Evolutionary conservation across 352 stramenopile species (phyloP).

Genomic region (Globisporangium yorkense): DNA sequence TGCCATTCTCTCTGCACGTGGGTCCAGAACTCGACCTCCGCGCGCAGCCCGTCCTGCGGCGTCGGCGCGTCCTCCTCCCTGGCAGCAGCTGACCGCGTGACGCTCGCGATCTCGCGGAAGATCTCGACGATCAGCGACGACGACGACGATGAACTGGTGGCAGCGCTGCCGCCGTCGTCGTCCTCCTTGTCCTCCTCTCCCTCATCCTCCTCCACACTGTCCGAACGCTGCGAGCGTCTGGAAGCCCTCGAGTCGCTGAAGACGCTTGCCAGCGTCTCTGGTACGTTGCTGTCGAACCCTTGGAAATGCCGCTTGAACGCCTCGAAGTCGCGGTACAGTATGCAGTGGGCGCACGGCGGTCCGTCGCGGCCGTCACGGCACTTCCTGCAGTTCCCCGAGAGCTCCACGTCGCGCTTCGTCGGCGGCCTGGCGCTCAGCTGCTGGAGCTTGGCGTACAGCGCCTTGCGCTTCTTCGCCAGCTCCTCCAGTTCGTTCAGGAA

Average conservation of each 20-base stretch:
- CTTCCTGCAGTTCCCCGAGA: conserved; percentile 61
- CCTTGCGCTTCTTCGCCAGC: conserved; percentile 26
- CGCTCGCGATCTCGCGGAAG: conserved; percentile 46
- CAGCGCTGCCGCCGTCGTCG: not conserved
- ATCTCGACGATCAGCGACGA: conserved; percentile 48
- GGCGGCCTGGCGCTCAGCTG: conserved; percentile 30
- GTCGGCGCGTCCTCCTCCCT: not conserved
- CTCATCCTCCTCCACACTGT: too few relatives aligned
- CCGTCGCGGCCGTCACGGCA: conserved; percentile 54
- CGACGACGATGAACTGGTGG: conserved; percentile 13
- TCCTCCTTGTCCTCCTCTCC: conserved; percentile 10
- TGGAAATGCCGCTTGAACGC: conserved; percentile 50
- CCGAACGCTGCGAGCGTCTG: too few relatives aligned
- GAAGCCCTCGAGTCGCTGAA: not conserved
- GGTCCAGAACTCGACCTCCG: conserved; percentile 42
- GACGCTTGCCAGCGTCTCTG: conserved; percentile 4
- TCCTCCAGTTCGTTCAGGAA: conserved; percentile 46
- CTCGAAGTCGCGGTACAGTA: conserved; percentile 59
- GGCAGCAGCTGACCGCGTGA: conserved; percentile 12
- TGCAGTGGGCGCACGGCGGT: conserved; percentile 57
- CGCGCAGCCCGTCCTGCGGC: conserved; percentile 22
- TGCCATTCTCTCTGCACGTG: conserved; percentile 48
- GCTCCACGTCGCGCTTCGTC: conserved; percentile 37
- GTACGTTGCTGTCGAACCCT: conserved; percentile 29
- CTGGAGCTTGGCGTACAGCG: conserved; percentile 30